These are phyloP conservation scores for Pestalotiopsis sp. DNA, from an alignment of 2,329 filamentous ascomycete species.

Conservation along the genomic window DNA sequence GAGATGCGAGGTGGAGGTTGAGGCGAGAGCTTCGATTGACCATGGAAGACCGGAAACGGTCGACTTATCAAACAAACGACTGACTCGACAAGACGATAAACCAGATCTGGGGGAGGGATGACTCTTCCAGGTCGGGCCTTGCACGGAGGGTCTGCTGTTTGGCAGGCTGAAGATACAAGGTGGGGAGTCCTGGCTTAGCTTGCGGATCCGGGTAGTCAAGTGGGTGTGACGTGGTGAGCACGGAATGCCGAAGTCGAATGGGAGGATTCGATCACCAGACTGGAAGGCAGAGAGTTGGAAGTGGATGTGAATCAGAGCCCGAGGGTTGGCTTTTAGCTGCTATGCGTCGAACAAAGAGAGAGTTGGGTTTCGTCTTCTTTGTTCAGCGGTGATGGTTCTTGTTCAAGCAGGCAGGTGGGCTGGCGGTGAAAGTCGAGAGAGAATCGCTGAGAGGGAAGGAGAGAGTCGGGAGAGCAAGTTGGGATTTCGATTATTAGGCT, in stretches of 20 bases:
- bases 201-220: constrained; percentile 31
- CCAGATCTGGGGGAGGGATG: constrained; percentile 43
- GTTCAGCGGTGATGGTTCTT: neutral
- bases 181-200: constrained; percentile 22
- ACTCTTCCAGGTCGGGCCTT: constrained; percentile 41
- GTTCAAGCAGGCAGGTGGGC: constrained; percentile 18
- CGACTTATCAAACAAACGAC: constrained; percentile 23
- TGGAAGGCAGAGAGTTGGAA: neutral
- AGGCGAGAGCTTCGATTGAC: neutral
- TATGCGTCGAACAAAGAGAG: constrained; percentile 1
- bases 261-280: constrained; percentile 11
- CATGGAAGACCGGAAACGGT: constrained; percentile 20
- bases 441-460: neutral
- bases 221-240: constrained; percentile 34
- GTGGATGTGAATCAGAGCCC: constrained; percentile 5
- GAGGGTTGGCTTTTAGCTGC: neutral
- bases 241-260: constrained; percentile 17
- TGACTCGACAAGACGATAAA: constrained; percentile 35
- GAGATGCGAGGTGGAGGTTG: neutral
- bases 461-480: neutral
- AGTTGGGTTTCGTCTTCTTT: neutral
- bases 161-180: constrained; percentile 21
- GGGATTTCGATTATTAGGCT: constrained; percentile 16
- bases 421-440: neutral
- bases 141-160: constrained; percentile 21